phyloP scores from a whole-genome alignment of 2,329 filamentous ascomycete species.

The Colletotrichum scovillei region DNA sequence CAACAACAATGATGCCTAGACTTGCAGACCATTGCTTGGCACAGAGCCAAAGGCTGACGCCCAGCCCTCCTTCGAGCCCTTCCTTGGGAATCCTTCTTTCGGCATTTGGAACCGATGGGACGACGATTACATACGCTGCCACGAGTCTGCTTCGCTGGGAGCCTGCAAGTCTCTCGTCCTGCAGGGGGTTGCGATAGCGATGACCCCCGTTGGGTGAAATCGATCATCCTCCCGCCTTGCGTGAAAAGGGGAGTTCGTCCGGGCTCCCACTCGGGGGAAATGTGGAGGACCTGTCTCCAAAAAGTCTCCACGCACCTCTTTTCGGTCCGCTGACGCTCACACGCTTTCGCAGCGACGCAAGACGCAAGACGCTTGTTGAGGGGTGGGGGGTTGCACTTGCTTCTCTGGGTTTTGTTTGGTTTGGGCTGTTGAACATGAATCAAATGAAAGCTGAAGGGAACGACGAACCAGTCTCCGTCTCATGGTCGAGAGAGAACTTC shows the following conservation, averaged over 20 bases:
- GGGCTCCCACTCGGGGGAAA: slow-evolving; percentile 35
- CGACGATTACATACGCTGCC: background rate
- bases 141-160: background rate
- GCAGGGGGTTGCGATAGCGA: slow-evolving; percentile 28
- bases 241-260: slow-evolving; percentile 35
- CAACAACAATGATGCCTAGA: background rate
- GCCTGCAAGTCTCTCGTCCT: background rate
- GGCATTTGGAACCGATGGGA: slow-evolving; percentile 28
- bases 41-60: background rate
- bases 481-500: background rate
- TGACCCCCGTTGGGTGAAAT: slow-evolving; percentile 18
- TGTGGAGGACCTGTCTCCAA: slow-evolving; percentile 19
- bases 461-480: background rate
- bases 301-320: slow-evolving; percentile 19
- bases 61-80: background rate
- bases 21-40: background rate
- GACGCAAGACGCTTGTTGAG: no score
- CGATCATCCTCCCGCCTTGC: slow-evolving; percentile 33
- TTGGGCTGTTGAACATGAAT: background rate
- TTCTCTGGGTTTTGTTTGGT: slow-evolving; percentile 8
- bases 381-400: background rate
- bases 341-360: background rate
- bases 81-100: background rate
- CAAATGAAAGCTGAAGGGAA: background rate
- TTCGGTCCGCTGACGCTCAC: slow-evolving; percentile 24